Base-by-base conservation (phyloP, 495 filamentous ascomycete genomes). In the Neurospora discreta region DNA sequence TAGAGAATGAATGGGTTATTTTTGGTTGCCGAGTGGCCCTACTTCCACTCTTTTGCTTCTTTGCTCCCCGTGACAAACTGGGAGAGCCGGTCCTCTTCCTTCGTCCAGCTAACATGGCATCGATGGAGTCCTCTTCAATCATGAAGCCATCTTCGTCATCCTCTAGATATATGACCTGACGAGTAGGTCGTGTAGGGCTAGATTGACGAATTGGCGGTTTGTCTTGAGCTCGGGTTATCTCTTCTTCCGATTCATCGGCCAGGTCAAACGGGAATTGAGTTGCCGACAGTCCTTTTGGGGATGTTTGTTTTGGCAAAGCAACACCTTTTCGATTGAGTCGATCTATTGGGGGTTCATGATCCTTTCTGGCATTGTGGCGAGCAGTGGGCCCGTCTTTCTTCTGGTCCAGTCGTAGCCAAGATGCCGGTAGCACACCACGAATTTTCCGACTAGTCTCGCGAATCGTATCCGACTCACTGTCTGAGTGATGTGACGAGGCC, bases 341-440 rank as follows among this genome's bases (percentile, higher is more conserved):
- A 44, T 83, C 76, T 15, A 76, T 77, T 6, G 77, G 75, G 20
- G 67, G 79, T 18, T 79, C 80, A 20, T 72, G 82, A 74, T 79
- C 84, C 76, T 71, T 85, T 75, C 76, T 84, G 74, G 72, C 81
- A 78, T 75, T 72, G 16, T 69, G 46, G 46, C 38, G 72, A 70
- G 69, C 79, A 75, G 68, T 79, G 68, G 70, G 58, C 68, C 71
- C 75, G n/a, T 77, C 69, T 36, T 78, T 74, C 72, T 80, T 79
- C 69, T 84, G 82, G 75, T 97, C 90, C 44, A 98, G 83, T 74
- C 91, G 88, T 60, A 96, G 85, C 90, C 91, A 97, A 4, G 95
- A 98, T 6, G 95, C 95, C 42, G 95, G 94, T 58, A 98, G 85
- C 18, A 97, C 93, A 42, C 94, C 94, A 70, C 89, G 89, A 60